Evolutionary conservation across 257 asterid genomes (phyloP), one percentile per base, ranked within the genome.

Genomic region (Jacaranda copaia): DNA sequence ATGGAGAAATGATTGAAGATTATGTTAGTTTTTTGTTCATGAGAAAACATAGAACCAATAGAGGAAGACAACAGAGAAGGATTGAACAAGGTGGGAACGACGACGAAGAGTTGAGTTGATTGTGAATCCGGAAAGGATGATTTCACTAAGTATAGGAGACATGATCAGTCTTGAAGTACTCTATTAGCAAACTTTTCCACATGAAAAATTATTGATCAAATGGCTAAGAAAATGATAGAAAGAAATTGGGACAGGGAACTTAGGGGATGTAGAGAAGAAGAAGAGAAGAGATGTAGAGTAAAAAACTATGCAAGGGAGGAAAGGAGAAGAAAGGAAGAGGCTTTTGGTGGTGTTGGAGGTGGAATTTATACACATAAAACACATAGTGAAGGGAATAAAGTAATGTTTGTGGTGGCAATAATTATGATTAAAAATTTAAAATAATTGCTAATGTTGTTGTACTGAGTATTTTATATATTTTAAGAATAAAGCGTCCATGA

Each of bases 31-130:
- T 11, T 58, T 43, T 42, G 68, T 70, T 85, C 84, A 83, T 56
- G 88, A 88, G 62, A 86, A 86, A 73, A 75, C 79, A 16, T 88
- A 84, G 67, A 86, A 88, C 93, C 90, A 86, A 46, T 83, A 86
- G 68, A 88, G 89, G 83, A 88, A 88, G 52, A 81, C 85, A 57
- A 87, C 84, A 39, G 88, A 84, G 76, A 87, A 69, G 68, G 90
- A 87, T 69, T 84, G 93, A 32, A 88, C 87, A 8, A 86, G 83
- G 77, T 84, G 90, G 16, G 89, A 84, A 42, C 80, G 68, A 5
- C 84, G 86, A 0, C 80, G 90, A 15, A 84, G 82, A 2, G 81
- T 25, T 4, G 89, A 88, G 76, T 86, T 83, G 0, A 84, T 63
- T 1, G 83, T 86, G 11, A 75, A 82, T 66, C 88, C 87, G 32